These are phyloP conservation scores for Flueggea neowawraea DNA, from an alignment of 441 rosid genomes.

Conservation along the genomic window DNA sequence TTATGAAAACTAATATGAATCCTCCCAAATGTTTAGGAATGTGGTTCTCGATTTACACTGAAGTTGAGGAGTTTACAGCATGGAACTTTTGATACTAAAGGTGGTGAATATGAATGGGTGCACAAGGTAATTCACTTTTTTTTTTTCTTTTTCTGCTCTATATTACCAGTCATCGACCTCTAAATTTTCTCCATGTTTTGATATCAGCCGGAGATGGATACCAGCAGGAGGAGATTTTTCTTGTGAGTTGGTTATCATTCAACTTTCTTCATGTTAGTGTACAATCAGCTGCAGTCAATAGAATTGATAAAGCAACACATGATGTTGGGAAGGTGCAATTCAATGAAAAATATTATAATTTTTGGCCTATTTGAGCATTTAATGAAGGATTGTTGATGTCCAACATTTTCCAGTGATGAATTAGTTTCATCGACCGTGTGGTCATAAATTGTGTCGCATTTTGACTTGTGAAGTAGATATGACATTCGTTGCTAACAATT, in stretches of 20 bases:
- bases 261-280: too few relatives aligned
- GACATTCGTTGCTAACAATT: too few relatives aligned
- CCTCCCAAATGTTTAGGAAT: constrained; percentile 44
- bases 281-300: too few relatives aligned
- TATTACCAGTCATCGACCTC: not conserved
- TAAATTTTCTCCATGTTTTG: constrained; percentile 11
- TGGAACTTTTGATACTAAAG: constrained; percentile 84
- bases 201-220: constrained; percentile 89
- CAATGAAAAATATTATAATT: too few relatives aligned
- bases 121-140: constrained; percentile 66
- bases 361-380: too few relatives aligned
- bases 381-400: too few relatives aligned
- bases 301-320: too few relatives aligned
- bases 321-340: too few relatives aligned
- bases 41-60: constrained; percentile 87
- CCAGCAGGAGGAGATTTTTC: constrained; percentile 94
- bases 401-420: too few relatives aligned
- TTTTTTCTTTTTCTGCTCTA: not conserved
- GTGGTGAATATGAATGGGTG: constrained; percentile 92
- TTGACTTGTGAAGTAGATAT: too few relatives aligned
- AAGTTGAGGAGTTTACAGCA: constrained; percentile 79
- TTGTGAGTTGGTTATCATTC: constrained; percentile 32
- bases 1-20: not conserved
- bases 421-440: too few relatives aligned
- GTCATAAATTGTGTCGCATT: too few relatives aligned